Evolutionary conservation across 177 flowering plant species (phyloP).

Genomic region (Telopea speciosissima): DNA sequence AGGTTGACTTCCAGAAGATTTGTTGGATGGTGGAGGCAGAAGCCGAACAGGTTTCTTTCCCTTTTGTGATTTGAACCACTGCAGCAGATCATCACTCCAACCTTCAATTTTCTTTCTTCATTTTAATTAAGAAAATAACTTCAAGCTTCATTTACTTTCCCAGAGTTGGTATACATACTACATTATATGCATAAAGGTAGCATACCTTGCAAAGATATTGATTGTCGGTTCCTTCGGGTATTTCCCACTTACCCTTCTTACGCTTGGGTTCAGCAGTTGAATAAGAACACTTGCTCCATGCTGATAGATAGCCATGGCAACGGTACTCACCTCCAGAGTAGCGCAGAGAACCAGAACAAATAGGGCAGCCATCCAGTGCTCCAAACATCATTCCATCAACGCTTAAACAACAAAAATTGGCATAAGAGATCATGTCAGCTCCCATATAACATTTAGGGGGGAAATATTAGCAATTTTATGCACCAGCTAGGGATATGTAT

Average conservation of each 20-base stretch:
- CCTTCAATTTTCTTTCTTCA: background rate
- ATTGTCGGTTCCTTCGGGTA: slow-evolving; percentile 66
- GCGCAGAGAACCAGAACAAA: slow-evolving; percentile 62
- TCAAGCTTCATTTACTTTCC: slow-evolving; percentile 1
- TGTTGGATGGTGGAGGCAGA: slow-evolving; percentile 40
- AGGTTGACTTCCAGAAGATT: slow-evolving; percentile 35
- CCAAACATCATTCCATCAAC: slow-evolving; percentile 98
- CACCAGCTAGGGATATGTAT: background rate
- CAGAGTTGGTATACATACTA: background rate
- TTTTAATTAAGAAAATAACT: background rate
- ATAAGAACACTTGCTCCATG: slow-evolving; percentile 91
- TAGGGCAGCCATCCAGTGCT: slow-evolving; percentile 65
- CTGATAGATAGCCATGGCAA: slow-evolving; percentile 78
- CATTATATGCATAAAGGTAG: background rate
- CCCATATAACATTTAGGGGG: background rate
- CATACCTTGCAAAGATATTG: slow-evolving; percentile 66
- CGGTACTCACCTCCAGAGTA: slow-evolving; percentile 70
- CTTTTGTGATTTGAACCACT: slow-evolving; percentile 95
- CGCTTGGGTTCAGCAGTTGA: slow-evolving; percentile 67
- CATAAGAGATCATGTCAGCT: background rate
- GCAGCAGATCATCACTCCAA: slow-evolving; percentile 16
- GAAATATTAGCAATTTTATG: too few species aligned
- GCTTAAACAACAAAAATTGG: slow-evolving; percentile 31
- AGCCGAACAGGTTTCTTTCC: slow-evolving; percentile 56
- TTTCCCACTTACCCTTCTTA: slow-evolving; percentile 74